Evolutionary conservation across 441 rosid species (phyloP).

Genomic region (Cnidoscolus chayamansa): DNA sequence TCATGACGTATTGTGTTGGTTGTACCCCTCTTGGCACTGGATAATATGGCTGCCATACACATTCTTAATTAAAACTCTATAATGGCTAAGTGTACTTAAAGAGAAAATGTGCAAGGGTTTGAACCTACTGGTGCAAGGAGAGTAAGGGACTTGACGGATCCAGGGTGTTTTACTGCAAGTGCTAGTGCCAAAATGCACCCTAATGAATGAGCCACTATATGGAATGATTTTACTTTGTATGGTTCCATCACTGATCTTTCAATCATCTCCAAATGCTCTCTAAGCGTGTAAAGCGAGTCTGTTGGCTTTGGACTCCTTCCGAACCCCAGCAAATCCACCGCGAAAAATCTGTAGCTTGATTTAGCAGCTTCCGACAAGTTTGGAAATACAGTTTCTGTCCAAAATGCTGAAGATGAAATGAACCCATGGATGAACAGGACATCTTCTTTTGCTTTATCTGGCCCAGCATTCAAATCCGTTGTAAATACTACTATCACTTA

Average conservation of each 20-base stretch:
- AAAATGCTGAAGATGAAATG: conserved; percentile 91
- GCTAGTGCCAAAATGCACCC: conserved; percentile 95
- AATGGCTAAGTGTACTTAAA: background rate
- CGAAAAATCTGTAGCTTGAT: conserved; percentile 62
- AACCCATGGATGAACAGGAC: conserved; percentile 93
- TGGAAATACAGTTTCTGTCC: conserved; percentile 93
- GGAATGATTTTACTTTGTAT: conserved; percentile 73
- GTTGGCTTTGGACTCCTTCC: conserved; percentile 93
- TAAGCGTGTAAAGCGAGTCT: conserved; percentile 83
- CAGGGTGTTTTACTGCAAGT: conserved; percentile 70
- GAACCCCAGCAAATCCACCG: conserved; percentile 87
- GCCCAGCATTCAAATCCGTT: background rate
- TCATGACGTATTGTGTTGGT: conserved; percentile 75
- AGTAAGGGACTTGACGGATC: conserved; percentile 76
- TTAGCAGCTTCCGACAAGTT: conserved; percentile 60
- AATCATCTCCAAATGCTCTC: conserved; percentile 87
- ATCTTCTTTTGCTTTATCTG: conserved; percentile 57
- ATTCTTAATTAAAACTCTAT: background rate
- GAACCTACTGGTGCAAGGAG: conserved; percentile 75
- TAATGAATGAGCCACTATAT: conserved; percentile 93
- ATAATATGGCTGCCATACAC: conserved; percentile 63
- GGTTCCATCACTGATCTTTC: conserved; percentile 72
- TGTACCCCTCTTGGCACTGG: conserved; percentile 71
- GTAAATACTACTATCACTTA: too few relatives aligned
- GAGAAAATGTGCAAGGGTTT: too few relatives aligned